Conservation (phyloP, 257 asterid genomes). For the Parsonsia alboflavescens region DNA sequence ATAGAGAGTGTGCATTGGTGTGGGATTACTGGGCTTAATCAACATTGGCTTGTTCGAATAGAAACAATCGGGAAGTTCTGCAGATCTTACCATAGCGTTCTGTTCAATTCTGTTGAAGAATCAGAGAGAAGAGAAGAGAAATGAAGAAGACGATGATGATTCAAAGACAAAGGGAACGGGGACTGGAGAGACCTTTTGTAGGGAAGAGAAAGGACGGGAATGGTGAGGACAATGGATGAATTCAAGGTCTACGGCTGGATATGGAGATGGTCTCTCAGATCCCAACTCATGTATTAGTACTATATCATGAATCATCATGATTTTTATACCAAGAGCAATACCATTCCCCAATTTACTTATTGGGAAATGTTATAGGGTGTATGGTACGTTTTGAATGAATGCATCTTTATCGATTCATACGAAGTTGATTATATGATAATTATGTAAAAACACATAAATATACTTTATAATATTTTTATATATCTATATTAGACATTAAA, state of each 20-base stretch:
- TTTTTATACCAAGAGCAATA: background rate
- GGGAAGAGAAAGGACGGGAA: background rate
- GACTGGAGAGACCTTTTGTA: background rate
- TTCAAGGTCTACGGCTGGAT: slow-evolving; percentile 13
- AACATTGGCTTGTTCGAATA: slow-evolving; percentile 37
- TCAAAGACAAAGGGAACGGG: slow-evolving; percentile 6
- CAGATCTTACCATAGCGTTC: slow-evolving; percentile 32
- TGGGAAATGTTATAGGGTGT: too few relatives aligned
- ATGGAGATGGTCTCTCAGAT: slow-evolving; percentile 7
- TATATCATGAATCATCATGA: background rate
- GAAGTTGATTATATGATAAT: too few relatives aligned
- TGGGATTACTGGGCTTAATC: slow-evolving; percentile 41
- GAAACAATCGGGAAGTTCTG: slow-evolving; percentile 57
- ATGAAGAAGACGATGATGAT: background rate
- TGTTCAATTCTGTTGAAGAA: background rate
- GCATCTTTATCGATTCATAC: too few relatives aligned
- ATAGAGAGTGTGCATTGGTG: slow-evolving; percentile 48
- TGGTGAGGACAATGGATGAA: background rate
- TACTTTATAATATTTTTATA: too few relatives aligned
- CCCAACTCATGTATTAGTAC: background rate
- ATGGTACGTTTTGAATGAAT: too few relatives aligned
- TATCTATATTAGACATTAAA: too few relatives aligned
- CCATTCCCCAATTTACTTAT: too few relatives aligned
- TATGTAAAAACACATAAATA: too few relatives aligned
- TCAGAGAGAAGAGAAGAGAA: background rate